phyloP scores from a whole-genome alignment of 78 protist species.

The Emiliania huxleyi region DNA sequence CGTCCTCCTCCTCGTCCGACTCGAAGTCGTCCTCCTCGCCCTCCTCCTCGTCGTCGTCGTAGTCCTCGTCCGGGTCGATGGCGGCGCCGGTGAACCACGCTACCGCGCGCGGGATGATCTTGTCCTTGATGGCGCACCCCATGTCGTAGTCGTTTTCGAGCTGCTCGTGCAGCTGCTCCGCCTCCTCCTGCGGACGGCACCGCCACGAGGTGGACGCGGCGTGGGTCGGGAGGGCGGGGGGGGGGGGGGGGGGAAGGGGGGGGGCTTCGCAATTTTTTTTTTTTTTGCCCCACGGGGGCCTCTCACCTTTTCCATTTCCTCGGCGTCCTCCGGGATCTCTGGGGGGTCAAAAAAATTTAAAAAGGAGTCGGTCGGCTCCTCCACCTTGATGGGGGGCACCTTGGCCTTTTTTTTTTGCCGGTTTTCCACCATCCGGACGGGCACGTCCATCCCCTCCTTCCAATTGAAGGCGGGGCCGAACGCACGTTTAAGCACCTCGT shows the following conservation, averaged over 20 bases:
- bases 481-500: neutral
- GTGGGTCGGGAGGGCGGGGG: no score
- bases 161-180: neutral
- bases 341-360: constrained; percentile 27
- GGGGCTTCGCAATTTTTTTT: no score
- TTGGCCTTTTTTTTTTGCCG: constrained; percentile 24
- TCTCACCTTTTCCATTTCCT: neutral
- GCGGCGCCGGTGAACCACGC: neutral
- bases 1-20: neutral
- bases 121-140: neutral
- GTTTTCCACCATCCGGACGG: neutral
- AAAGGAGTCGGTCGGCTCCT: constrained; percentile 22
- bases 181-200: constrained; percentile 29
- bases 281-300: no score
- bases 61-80: neutral
- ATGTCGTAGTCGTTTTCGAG: neutral
- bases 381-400: constrained; percentile 1
- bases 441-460: constrained; percentile 22
- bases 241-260: no score
- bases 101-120: neutral
- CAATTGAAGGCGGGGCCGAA: neutral
- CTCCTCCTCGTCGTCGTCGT: constrained; percentile 29
- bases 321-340: neutral
- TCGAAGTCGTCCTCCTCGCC: neutral
- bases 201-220: no score